Evolutionary conservation across 495 filamentous ascomycete species (phyloP).

Genomic region (Tuber umbilicatum): DNA sequence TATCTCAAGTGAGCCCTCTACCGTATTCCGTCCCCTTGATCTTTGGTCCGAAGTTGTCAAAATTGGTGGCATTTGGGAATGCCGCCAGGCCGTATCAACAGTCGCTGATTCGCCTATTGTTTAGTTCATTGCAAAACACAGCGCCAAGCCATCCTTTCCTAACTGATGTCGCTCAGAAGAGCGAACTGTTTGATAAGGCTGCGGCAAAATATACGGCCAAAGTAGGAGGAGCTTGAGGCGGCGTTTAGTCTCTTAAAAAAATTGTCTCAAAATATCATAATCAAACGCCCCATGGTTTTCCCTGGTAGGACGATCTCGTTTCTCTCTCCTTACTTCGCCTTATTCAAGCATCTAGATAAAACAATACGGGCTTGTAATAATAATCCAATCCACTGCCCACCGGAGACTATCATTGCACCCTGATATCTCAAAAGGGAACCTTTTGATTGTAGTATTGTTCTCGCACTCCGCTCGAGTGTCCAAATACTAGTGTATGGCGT

Average conservation of each 20-base stretch:
- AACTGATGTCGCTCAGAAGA: constrained; percentile 67
- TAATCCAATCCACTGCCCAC: background rate
- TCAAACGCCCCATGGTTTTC: background rate
- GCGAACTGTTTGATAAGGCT: constrained; percentile 68
- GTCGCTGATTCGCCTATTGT: constrained; percentile 2
- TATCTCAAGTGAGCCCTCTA: constrained; percentile 51
- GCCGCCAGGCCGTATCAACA: background rate
- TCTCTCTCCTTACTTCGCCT: background rate
- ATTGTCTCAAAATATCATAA: background rate
- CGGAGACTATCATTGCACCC: background rate
- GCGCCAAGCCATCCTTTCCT: constrained; percentile 61
- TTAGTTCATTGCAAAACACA: constrained; percentile 53
- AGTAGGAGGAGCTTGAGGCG: constrained; percentile 53
- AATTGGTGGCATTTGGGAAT: background rate
- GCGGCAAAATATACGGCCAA: constrained; percentile 71
- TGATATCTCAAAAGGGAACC: background rate
- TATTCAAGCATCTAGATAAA: background rate
- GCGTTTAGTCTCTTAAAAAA: background rate
- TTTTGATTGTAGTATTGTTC: background rate
- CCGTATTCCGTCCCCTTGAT: background rate
- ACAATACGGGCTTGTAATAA: background rate
- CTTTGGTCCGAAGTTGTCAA: background rate
- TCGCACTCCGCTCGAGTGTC: background rate
- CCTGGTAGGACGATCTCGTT: background rate
- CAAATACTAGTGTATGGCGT: background rate